Base-by-base conservation (phyloP, 2,329 filamentous ascomycete species). In the Phyllosticta citribraziliensis region DNA sequence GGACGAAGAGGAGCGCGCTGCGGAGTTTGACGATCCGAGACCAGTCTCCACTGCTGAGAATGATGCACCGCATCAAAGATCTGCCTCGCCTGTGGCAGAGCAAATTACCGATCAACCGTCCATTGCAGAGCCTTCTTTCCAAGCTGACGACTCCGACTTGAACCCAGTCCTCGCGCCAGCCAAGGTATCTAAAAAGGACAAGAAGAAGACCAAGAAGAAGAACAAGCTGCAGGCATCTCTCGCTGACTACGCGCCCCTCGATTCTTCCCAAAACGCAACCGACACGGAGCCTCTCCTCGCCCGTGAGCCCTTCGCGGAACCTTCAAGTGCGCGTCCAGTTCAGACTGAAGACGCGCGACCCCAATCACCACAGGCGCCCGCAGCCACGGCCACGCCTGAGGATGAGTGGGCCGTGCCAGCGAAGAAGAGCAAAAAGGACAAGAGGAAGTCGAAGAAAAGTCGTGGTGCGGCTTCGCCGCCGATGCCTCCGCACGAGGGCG, bases 361-460 rank as follows among this genome's bases (percentile, higher is more conserved):
- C 1, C 33, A 55, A 40, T 12, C 35, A 8, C 17, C 14, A n/a
- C 11, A 50, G 12, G 52, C n/a, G 2, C 35, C 30, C 3, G 19
- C 22, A 6, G 55, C 57, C 12, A 51, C 35, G 17, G 30, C 40
- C 11, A 33, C 35, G 17, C 22, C 40, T n/a, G 50, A 55, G 3
- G 53, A 53, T n/a, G 17, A 52, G 17, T 30, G 57, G n/a, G 54
- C 54, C 6, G 55, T 51, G 1, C 47, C 64, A 17, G 63, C 62
- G 11, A 70, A 69, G 20, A 64, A 72, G 40, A 68, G 64, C 54
- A 75, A 74, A 62, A 76, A 75, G 62, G 64, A 66, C 1, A 68
- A 67, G 64, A 64, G 60, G 22, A 69, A 73, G 33, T 68, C 67
- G 5, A 75, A 70, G 66, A 74, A 72, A 59, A 72, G 72, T 61